Conservation (phyloP, 129 eudicot species). For the Deinandra increscens region DNA sequence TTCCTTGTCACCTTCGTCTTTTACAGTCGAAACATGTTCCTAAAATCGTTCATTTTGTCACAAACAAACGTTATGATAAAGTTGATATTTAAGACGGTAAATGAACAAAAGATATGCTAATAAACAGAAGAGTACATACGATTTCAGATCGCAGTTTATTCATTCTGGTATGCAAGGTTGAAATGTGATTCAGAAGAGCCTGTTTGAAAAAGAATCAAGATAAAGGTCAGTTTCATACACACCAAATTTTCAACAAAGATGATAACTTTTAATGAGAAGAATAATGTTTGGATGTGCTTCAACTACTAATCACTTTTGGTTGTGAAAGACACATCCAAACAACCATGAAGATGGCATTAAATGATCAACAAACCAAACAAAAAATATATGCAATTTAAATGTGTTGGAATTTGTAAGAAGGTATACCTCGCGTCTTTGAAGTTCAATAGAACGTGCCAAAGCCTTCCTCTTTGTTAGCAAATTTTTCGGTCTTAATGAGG, state of each 20-base stretch:
- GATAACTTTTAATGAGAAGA: no score
- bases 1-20: conserved; percentile 56
- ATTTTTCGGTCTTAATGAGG: conserved; percentile 73
- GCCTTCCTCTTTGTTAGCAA: conserved; percentile 88
- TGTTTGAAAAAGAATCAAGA: conserved; percentile 37
- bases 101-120: neutral
- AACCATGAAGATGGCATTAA: neutral
- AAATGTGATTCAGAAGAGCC: conserved; percentile 76
- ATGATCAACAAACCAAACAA: neutral
- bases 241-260: neutral
- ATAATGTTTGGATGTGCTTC: no score
- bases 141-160: conserved; percentile 70
- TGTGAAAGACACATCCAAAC: neutral
- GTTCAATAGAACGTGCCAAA: conserved; percentile 91
- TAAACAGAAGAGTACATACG: conserved; percentile 44
- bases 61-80: conserved; percentile 8
- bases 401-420: neutral
- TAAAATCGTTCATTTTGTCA: conserved; percentile 28
- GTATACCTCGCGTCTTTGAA: conserved; percentile 85
- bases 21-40: conserved; percentile 67
- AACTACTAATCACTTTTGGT: no score
- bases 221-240: neutral
- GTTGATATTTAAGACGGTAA: neutral
- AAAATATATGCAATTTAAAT: neutral
- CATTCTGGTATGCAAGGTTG: conserved; percentile 59